Percentiles rank a stretch among this genome's conserved stretches.
Evolutionary conservation across 2,329 filamentous ascomycete species (phyloP).

Genomic region (Fusarium sp.): DNA sequence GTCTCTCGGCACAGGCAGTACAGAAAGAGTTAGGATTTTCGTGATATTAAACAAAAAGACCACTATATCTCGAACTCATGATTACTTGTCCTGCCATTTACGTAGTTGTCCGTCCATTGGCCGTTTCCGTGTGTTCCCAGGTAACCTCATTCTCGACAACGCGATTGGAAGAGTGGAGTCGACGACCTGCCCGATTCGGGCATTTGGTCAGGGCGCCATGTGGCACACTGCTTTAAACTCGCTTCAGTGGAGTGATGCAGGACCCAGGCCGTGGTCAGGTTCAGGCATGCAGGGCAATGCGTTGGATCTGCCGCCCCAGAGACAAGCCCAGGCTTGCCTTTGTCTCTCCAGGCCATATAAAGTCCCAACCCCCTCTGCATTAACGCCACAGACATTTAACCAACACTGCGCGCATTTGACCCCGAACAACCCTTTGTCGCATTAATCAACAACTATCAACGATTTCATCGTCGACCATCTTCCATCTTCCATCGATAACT

Average conservation of each 20-base stretch:
- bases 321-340: background rate
- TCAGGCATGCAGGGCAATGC: constrained; percentile 16
- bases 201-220: constrained; percentile 5
- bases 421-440: constrained; percentile 2
- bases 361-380: constrained; percentile 21
- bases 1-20: background rate
- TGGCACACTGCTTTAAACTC: constrained; percentile 23
- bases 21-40: background rate
- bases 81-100: constrained; percentile 15
- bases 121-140: constrained; percentile 15
- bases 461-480: background rate
- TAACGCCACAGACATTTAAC: constrained; percentile 19
- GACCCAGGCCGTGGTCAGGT: constrained; percentile 11
- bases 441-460: background rate
- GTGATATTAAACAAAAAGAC: background rate
- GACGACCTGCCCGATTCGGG: constrained; percentile 30
- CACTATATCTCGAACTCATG: background rate
- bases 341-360: constrained; percentile 26
- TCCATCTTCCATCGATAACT: background rate
- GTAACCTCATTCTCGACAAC: constrained; percentile 18
- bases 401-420: background rate
- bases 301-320: constrained; percentile 18
- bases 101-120: background rate
- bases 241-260: constrained; percentile 30
- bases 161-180: constrained; percentile 20